Conservation (phyloP, 2,329 filamentous ascomycete species). For the Aspergillus unguis region DNA sequence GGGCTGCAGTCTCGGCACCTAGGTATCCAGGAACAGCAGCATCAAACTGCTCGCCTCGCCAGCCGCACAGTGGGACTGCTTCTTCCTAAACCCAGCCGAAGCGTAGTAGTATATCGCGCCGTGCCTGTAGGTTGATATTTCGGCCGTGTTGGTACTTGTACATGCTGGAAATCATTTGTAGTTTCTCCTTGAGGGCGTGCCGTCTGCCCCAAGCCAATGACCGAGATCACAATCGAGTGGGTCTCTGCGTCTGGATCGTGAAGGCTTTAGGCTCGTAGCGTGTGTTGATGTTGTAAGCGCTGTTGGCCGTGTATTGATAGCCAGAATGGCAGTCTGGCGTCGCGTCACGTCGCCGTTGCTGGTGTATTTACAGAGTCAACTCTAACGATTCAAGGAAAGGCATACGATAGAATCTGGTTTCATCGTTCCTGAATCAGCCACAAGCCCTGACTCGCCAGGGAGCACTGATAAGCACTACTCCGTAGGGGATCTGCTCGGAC, state of each 20-base stretch:
- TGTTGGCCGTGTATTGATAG: not conserved
- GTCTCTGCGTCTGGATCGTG: not conserved
- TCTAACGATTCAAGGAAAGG: not conserved
- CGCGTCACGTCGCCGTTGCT: not conserved
- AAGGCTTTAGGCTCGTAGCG: not conserved
- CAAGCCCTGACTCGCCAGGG: no score
- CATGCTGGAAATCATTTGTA: not conserved
- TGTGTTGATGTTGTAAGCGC: conserved; percentile 1
- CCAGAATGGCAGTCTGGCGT: not conserved
- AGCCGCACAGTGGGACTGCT: not conserved
- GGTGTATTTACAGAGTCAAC: not conserved
- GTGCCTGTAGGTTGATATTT: not conserved
- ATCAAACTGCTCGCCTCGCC: conserved; percentile 1
- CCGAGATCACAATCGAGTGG: not conserved
- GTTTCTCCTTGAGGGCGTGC: not conserved
- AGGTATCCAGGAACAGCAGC: not conserved
- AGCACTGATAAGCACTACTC: no score
- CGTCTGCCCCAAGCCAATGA: not conserved
- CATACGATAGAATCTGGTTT: conserved; percentile 2
- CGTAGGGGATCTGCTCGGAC: no score
- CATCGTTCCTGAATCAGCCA: not conserved
- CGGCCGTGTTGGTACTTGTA: not conserved
- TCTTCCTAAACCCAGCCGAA: not conserved
- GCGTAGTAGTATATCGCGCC: not conserved
- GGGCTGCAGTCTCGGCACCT: not conserved